These are phyloP conservation scores for Penicillium steckii DNA, from an alignment of 495 filamentous ascomycete genomes.

Conservation along the genomic window DNA sequence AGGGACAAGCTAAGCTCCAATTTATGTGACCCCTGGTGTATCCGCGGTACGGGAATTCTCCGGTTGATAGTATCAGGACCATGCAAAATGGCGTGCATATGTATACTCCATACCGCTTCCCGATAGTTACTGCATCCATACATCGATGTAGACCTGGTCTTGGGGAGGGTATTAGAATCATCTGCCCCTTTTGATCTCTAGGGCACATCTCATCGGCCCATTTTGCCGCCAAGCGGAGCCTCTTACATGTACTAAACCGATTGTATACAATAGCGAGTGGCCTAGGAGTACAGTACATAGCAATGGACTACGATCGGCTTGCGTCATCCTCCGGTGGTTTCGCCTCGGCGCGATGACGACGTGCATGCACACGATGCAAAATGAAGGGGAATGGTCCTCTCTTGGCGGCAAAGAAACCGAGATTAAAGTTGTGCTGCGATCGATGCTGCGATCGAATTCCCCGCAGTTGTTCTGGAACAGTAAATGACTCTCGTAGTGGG, in stretches of 20 bases:
- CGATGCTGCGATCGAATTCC: conserved; percentile 18
- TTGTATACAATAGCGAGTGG: background rate
- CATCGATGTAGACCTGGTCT: too few relatives aligned
- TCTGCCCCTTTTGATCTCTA: conserved; percentile 9
- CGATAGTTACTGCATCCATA: too few relatives aligned
- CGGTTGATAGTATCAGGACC: too few relatives aligned
- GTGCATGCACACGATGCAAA: conserved; percentile 13
- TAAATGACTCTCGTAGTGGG: background rate
- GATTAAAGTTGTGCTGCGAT: conserved; percentile 24
- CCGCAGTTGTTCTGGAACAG: conserved; percentile 12
- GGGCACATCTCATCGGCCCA: conserved; percentile 7
- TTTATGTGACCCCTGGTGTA: background rate
- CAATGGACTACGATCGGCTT: conserved; percentile 19
- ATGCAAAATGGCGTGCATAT: too few relatives aligned
- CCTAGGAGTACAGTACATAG: too few relatives aligned
- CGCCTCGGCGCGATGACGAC: conserved; percentile 13
- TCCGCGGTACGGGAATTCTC: background rate
- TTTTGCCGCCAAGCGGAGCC: conserved; percentile 1
- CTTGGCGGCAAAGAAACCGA: conserved; percentile 10
- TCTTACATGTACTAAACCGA: background rate
- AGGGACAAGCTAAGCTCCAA: background rate
- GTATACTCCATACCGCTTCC: too few relatives aligned
- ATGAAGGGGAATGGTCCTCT: conserved; percentile 6
- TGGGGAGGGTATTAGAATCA: too few relatives aligned
- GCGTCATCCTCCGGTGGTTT: conserved; percentile 17